Conservation (phyloP, 73 alveolate species). For the Paramecium pentaurelia region DNA sequence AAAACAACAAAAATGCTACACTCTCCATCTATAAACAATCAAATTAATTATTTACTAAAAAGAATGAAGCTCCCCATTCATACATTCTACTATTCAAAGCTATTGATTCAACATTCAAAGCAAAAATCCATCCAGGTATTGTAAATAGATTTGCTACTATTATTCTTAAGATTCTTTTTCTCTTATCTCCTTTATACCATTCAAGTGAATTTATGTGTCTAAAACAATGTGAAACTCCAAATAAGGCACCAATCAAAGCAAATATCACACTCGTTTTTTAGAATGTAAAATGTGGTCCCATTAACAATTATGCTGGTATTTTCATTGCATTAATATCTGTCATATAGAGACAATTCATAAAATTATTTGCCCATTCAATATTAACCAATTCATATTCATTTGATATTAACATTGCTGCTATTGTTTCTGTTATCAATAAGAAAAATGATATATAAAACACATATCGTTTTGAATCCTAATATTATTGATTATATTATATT, state of each 20-base stretch:
- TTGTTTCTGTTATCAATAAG: not conserved
- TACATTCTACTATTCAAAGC: not conserved
- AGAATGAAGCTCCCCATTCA: not conserved
- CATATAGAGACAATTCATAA: not conserved
- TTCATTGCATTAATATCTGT: not conserved
- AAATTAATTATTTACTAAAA: not conserved
- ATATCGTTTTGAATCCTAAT: not conserved
- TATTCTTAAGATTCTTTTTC: not conserved
- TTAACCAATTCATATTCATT: not conserved
- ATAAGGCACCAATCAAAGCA: conserved; percentile 6
- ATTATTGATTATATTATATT: not conserved
- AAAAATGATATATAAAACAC: not conserved
- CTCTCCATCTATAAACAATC: not conserved
- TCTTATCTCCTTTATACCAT: conserved; percentile 1
- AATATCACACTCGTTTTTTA: not conserved
- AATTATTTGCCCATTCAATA: not conserved
- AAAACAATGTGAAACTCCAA: conserved; percentile 23
- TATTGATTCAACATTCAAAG: not conserved
- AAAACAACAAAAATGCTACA: not conserved
- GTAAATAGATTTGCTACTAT: not conserved
- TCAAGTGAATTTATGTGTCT: not conserved
- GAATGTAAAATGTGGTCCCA: conserved; percentile 19
- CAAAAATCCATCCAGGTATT: conserved; percentile 18
- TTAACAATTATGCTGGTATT: not conserved
- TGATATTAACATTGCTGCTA: not conserved